A percentile compares a stretch with the other conserved stretches of the same genome.
phyloP scores from a whole-genome alignment of 352 stramenopile genomes.

The Elongisporangium senticosum region DNA sequence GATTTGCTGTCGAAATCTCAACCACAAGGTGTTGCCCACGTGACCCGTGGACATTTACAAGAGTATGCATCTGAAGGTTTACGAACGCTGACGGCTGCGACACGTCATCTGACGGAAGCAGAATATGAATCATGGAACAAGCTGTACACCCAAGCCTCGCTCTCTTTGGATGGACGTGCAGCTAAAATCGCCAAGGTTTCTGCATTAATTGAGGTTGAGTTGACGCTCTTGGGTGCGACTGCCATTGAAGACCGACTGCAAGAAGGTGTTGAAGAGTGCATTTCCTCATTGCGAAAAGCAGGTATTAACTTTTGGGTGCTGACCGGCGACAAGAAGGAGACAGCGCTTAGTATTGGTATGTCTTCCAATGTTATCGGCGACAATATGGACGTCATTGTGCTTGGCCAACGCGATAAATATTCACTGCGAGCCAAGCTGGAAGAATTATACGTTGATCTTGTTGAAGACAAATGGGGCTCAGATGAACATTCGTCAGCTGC shows the following conservation, averaged over 20 bases:
- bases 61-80: constrained; percentile 76
- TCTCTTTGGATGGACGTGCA: constrained; percentile 65
- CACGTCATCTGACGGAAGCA: constrained; percentile 54
- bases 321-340: constrained; percentile 90
- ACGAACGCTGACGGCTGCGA: constrained; percentile 68
- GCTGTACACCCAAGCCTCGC: constrained; percentile 67
- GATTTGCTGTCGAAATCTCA: constrained; percentile 59
- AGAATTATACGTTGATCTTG: constrained; percentile 81
- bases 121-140: constrained; percentile 76
- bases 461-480: constrained; percentile 85
- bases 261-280: constrained; percentile 90
- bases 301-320: constrained; percentile 97
- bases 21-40: constrained; percentile 69
- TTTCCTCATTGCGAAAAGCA: constrained; percentile 88
- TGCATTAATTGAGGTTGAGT: constrained; percentile 80
- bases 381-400: constrained; percentile 88
- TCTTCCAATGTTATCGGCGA: constrained; percentile 87
- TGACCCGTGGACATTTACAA: constrained; percentile 78
- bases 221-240: constrained; percentile 86
- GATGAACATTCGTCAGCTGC: constrained; percentile 73
- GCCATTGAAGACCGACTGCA: constrained; percentile 93
- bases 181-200: constrained; percentile 73
- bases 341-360: constrained; percentile 83
- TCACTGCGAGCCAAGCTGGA: constrained; percentile 71
- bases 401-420: constrained; percentile 75